Evolutionary conservation across 1,284 basidiomycete species (phyloP).

Genomic region (Fistulina hepatica): DNA sequence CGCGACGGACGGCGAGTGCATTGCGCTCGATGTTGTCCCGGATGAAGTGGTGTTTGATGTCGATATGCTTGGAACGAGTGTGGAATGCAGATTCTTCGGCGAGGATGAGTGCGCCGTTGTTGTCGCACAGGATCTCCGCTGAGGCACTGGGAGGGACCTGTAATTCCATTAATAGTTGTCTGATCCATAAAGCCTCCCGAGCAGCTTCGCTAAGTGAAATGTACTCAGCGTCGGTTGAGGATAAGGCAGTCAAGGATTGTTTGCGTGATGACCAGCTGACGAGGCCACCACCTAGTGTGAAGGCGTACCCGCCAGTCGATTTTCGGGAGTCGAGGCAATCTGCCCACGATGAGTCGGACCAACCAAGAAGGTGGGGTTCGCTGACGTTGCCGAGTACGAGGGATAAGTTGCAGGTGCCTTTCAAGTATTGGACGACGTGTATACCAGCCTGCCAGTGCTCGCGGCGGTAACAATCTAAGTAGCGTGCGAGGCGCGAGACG

Average conservation of each 20-base stretch:
- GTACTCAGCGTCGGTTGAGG: conserved; percentile 31
- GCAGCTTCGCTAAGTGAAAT: conserved; percentile 23
- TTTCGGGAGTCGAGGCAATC: no score
- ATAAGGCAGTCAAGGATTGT: conserved; percentile 17
- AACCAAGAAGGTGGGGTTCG: no score
- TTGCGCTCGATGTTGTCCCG: conserved; percentile 9
- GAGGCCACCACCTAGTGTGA: no score
- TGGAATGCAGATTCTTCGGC: neutral
- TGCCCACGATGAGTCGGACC: no score
- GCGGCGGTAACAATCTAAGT: conserved; percentile 19
- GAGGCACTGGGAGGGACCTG: no score
- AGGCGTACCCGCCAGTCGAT: no score
- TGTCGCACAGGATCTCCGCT: no score
- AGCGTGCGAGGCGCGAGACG: conserved; percentile 26
- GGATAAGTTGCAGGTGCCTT: conserved; percentile 24
- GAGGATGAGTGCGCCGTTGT: conserved; percentile 18
- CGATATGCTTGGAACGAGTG: conserved; percentile 11
- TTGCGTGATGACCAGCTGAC: conserved; percentile 11
- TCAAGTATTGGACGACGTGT: conserved; percentile 31
- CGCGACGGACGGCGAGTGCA: conserved; percentile 10
- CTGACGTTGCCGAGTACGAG: conserved; percentile 26
- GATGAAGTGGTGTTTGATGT: conserved; percentile 9
- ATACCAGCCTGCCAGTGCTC: conserved; percentile 30
- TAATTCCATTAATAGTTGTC: conserved; percentile 15
- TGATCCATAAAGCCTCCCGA: conserved; percentile 26